phyloP scores from a whole-genome alignment of 2,329 filamentous ascomycete species.

The Xylariaceae sp. region DNA sequence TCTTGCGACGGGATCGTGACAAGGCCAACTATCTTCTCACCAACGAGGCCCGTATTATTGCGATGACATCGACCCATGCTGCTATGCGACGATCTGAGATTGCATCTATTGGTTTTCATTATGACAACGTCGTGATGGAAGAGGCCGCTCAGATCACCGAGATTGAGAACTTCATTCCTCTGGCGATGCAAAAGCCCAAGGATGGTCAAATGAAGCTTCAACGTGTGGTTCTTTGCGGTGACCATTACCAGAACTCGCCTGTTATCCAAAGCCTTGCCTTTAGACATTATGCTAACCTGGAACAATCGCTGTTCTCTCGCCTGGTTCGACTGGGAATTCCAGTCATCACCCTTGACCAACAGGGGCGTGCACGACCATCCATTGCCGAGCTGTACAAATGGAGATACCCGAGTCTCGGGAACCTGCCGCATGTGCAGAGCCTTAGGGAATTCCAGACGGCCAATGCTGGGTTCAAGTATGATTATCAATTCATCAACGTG shows the following conservation, averaged over 20 bases:
- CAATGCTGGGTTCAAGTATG: conserved; percentile 87
- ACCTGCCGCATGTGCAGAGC: conserved; percentile 68
- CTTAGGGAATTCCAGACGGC: conserved; percentile 68
- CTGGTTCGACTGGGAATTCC: conserved; percentile 91
- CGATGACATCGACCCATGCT: conserved; percentile 98
- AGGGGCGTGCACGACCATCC: conserved; percentile 81
- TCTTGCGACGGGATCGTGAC: conserved; percentile 79
- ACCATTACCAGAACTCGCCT: conserved; percentile 94
- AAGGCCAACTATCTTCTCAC: conserved; percentile 94
- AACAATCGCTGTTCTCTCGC: conserved; percentile 90
- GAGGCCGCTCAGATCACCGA: conserved; percentile 98
- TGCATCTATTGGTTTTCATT: conserved; percentile 85
- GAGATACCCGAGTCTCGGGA: conserved; percentile 78
- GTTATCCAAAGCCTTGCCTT: conserved; percentile 93
- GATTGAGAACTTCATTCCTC: conserved; percentile 91
- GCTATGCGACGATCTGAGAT: conserved; percentile 93
- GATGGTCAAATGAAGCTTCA: conserved; percentile 71
- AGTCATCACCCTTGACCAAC: conserved; percentile 81
- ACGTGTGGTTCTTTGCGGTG: conserved; percentile 85
- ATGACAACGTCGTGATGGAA: conserved; percentile 97
- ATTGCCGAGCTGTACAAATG: conserved; percentile 89
- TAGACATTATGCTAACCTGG: conserved; percentile 89
- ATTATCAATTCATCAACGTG: conserved; percentile 96
- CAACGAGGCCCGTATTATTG: conserved; percentile 94
- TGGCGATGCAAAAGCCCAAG: conserved; percentile 81